phyloP scores from a whole-genome alignment of 768 basidiomycete species.

The Hygrophoropsis aurantiaca region DNA sequence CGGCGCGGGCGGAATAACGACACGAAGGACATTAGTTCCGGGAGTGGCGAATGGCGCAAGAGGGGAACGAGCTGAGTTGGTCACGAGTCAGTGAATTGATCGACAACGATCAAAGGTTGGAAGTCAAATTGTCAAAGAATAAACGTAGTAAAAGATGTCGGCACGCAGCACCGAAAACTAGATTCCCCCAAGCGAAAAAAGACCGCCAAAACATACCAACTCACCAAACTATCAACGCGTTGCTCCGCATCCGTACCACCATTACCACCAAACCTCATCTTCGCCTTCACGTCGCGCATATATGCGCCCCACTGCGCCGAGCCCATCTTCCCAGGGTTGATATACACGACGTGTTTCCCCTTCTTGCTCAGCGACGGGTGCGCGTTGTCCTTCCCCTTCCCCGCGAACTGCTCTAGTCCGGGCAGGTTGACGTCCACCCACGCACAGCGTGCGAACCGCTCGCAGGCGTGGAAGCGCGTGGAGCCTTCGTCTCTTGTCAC shows the following conservation, averaged over 20 bases:
- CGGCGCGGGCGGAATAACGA: conserved; percentile 74
- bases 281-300: conserved; percentile 35
- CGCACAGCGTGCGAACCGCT: conserved; percentile 74
- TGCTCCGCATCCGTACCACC: conserved; percentile 35
- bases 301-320: conserved; percentile 55
- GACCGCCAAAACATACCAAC: conserved; percentile 9
- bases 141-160: too few relatives aligned
- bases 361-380: too few relatives aligned
- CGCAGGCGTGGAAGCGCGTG: conserved; percentile 93
- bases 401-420: too few relatives aligned
- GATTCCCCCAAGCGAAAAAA: too few relatives aligned
- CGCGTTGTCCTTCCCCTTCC: too few relatives aligned
- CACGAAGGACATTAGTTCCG: conserved; percentile 82
- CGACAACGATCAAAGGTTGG: not conserved
- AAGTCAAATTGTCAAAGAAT: too few relatives aligned
- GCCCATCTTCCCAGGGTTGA: conserved; percentile 82
- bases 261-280: conserved; percentile 39
- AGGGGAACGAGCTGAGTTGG: conserved; percentile 71
- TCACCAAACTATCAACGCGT: conserved; percentile 64
- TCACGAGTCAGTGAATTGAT: not conserved
- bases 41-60: conserved; percentile 83
- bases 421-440: conserved; percentile 51
- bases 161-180: too few relatives aligned
- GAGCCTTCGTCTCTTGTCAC: conserved; percentile 57
- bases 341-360: conserved; percentile 68